These are phyloP conservation scores for Rhizopogon vulgaris DNA, from an alignment of 768 basidiomycete genomes.

Conservation along the genomic window DNA sequence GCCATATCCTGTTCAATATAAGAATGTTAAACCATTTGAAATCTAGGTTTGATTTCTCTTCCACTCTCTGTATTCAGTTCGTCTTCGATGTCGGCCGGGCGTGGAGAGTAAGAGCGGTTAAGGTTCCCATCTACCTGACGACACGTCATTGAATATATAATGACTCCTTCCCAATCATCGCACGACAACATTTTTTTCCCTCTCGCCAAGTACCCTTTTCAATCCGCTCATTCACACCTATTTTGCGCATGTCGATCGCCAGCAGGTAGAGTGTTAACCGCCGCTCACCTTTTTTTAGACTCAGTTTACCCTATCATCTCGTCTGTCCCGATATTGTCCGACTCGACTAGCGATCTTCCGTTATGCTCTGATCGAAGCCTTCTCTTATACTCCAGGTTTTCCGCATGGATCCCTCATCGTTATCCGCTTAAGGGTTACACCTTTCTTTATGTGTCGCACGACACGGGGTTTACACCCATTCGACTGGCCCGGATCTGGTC, in stretches of 20 bases:
- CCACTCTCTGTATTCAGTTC: not conserved
- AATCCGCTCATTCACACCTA: not conserved
- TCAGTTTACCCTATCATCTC: not conserved
- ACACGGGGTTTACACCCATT: not conserved
- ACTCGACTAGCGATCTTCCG: not conserved
- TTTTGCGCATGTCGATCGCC: not conserved
- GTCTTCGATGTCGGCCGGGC: not conserved
- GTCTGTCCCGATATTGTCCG: not conserved
- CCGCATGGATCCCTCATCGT: too few relatives aligned
- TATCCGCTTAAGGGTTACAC: not conserved
- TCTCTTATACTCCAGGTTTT: not conserved
- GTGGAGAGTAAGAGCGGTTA: not conserved
- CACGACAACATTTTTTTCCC: not conserved
- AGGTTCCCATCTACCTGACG: too few relatives aligned
- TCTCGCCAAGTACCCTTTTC: too few relatives aligned
- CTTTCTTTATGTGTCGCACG: not conserved
- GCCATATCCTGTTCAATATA: conserved; percentile 14
- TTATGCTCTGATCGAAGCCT: not conserved
- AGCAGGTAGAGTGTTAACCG: not conserved
- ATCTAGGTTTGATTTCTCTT: not conserved
- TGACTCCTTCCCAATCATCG: not conserved
- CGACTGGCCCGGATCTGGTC: conserved; percentile 4
- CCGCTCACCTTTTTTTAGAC: not conserved
- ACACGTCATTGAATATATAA: not conserved
- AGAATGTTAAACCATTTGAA: not conserved